Percentiles rank a stretch among this genome's conserved stretches.
Evolutionary conservation across 352 stramenopile species (phyloP).

Genomic region (Phytopythium cucurbitacearum): DNA sequence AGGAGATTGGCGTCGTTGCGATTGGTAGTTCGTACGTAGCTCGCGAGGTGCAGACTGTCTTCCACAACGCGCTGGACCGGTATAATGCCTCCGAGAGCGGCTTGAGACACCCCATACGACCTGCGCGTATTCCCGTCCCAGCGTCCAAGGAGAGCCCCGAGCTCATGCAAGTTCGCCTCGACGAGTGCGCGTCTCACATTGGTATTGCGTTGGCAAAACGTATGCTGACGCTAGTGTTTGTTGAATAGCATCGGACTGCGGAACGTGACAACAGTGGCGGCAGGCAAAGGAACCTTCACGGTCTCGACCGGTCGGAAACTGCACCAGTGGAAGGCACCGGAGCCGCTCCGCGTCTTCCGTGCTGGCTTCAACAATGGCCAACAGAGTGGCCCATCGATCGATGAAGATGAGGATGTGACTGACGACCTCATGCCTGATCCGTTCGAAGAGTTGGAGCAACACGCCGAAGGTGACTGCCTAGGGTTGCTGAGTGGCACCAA

Average conservation of each 20-base stretch:
- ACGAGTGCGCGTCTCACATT: constrained; percentile 20
- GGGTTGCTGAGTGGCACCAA: constrained; percentile 35
- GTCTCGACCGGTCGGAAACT: constrained; percentile 32
- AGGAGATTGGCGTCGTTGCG: constrained; percentile 26
- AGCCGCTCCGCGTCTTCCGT: constrained; percentile 14
- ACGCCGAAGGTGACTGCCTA: constrained; percentile 46
- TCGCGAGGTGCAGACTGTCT: constrained; percentile 12
- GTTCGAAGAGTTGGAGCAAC: constrained; percentile 13
- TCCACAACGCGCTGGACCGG: constrained; percentile 8
- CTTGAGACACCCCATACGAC: neutral
- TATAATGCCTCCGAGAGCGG: constrained; percentile 3
- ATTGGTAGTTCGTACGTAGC: constrained; percentile 31
- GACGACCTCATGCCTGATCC: neutral
- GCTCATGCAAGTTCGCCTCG: constrained; percentile 20
- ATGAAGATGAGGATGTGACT: neutral
- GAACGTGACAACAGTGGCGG: constrained; percentile 21
- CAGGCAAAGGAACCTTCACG: constrained; percentile 15
- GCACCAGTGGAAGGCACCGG: constrained; percentile 27
- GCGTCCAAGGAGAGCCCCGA: neutral
- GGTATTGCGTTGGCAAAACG: neutral
- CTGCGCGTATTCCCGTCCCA: neutral
- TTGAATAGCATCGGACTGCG: constrained; percentile 28
- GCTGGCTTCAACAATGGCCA: neutral
- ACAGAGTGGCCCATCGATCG: neutral
- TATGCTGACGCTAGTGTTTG: constrained; percentile 3